These are phyloP conservation scores for Phialophora expanda DNA, from an alignment of 2,329 filamentous ascomycete species.

Conservation along the genomic window DNA sequence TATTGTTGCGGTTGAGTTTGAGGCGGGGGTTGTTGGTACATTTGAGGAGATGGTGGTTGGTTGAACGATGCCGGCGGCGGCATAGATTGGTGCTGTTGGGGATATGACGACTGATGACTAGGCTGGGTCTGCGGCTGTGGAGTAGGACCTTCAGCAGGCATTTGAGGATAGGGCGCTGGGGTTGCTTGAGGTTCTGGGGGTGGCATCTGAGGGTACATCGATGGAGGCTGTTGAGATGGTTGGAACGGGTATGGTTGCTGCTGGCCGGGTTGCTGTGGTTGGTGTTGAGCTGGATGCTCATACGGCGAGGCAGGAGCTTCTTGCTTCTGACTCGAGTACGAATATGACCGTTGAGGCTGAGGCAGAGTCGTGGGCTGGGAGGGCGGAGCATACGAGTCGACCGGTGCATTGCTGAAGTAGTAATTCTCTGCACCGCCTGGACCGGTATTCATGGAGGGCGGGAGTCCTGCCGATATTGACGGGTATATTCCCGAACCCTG, in stretches of 20 bases:
- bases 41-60: conserved; percentile 24
- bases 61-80: conserved; percentile 24
- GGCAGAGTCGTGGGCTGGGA: conserved; percentile 59
- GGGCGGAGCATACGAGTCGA: conserved; percentile 55
- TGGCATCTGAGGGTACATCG: conserved; percentile 34
- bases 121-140: conserved; percentile 24
- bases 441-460: conserved; percentile 45
- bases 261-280: conserved; percentile 19
- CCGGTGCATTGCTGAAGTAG: conserved; percentile 71
- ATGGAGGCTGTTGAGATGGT: conserved; percentile 28
- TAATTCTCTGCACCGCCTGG: conserved; percentile 74
- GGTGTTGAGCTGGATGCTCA: conserved; percentile 29
- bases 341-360: conserved; percentile 41
- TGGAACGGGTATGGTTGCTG: neutral
- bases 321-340: conserved; percentile 36
- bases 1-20: conserved; percentile 49
- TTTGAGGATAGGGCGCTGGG: conserved; percentile 27
- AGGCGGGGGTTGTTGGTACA: conserved; percentile 33
- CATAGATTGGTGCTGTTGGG: conserved; percentile 30
- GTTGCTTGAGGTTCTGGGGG: conserved; percentile 33
- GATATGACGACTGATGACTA: conserved; percentile 22
- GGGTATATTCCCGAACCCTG: conserved; percentile 70
- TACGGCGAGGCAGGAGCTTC: conserved; percentile 30
- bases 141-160: conserved; percentile 24
- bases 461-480: conserved; percentile 63